A percentile compares a stretch with the other conserved stretches of the same genome.
These are phyloP conservation scores for Chaetoscypha palmicola DNA, from an alignment of 2,329 filamentous ascomycete genomes.

Conservation along the genomic window DNA sequence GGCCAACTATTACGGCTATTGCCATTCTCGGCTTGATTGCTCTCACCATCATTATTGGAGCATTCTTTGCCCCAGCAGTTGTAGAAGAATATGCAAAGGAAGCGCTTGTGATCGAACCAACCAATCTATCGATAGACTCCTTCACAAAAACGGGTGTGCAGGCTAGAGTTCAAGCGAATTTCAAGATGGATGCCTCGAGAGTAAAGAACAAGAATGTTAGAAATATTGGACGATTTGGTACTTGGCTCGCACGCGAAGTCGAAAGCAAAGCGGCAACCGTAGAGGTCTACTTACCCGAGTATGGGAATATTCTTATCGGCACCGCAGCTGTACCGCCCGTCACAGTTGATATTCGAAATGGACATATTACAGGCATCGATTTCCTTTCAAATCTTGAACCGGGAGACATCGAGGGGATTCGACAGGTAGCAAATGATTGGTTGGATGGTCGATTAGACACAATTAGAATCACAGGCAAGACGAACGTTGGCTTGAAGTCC, in stretches of 20 bases:
- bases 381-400: conserved; percentile 70
- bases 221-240: conserved; percentile 68
- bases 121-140: conserved; percentile 75
- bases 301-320: conserved; percentile 69
- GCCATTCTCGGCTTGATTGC: conserved; percentile 54
- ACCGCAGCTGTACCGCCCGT: conserved; percentile 70
- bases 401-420: conserved; percentile 70
- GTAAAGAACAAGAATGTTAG: conserved; percentile 66
- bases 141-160: conserved; percentile 73
- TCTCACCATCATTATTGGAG: conserved; percentile 65
- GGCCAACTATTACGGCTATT: conserved; percentile 75
- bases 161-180: conserved; percentile 74
- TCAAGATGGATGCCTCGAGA: conserved; percentile 69
- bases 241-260: conserved; percentile 71
- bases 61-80: conserved; percentile 72
- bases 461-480: conserved; percentile 66
- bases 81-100: conserved; percentile 82
- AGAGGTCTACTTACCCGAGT: conserved; percentile 75
- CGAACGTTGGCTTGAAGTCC: conserved; percentile 66
- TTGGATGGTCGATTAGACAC: conserved; percentile 68
- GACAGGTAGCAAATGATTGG: conserved; percentile 80
- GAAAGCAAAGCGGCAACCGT: conserved; percentile 68
- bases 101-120: conserved; percentile 75
- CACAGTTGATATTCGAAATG: conserved; percentile 69
- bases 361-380: conserved; percentile 69